Conservation (phyloP, 2,329 filamentous ascomycete genomes). For the Pyrenochaeta sp. region DNA sequence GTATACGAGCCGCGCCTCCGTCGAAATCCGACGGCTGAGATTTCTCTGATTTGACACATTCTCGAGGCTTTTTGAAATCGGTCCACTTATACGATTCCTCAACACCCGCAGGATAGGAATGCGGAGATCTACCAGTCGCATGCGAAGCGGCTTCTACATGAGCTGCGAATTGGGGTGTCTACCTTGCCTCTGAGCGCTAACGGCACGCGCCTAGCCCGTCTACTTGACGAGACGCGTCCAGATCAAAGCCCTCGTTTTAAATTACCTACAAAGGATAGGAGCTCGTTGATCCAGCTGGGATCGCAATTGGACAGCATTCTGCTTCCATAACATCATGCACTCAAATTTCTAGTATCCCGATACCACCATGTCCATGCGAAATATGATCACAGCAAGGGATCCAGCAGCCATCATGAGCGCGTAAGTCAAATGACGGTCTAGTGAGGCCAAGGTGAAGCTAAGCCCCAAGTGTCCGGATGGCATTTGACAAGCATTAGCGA, state of each 20-base stretch:
- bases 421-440: neutral
- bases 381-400: neutral
- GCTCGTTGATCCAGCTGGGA: neutral
- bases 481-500: conserved; percentile 1
- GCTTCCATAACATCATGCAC: neutral
- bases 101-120: neutral
- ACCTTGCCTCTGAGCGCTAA: neutral
- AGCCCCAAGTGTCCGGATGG: neutral
- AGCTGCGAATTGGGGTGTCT: neutral
- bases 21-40: neutral
- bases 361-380: neutral
- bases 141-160: neutral
- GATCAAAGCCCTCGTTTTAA: neutral
- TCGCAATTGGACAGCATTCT: neutral
- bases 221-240: neutral
- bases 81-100: conserved; percentile 1
- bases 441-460: neutral
- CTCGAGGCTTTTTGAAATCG: conserved; percentile 2
- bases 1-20: neutral
- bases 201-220: conserved; percentile 5
- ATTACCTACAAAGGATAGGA: neutral
- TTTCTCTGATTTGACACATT: neutral
- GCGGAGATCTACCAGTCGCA: neutral
- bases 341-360: neutral
- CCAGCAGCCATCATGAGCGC: neutral